phyloP scores from a whole-genome alignment of 257 asterid species.

The Rehmannia glutinosa region DNA sequence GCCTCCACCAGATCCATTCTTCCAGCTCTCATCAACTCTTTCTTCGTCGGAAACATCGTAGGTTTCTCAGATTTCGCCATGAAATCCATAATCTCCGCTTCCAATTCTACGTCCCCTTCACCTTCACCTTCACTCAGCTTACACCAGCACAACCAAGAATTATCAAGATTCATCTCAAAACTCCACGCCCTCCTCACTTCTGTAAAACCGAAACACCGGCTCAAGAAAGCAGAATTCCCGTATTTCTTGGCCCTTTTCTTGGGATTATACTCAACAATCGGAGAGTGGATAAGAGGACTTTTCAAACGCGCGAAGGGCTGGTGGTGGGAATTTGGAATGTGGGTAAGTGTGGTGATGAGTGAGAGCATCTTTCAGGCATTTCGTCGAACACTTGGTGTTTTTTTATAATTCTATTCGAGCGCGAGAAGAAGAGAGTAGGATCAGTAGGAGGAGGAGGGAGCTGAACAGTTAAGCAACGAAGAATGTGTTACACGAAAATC shows the following conservation, averaged over 20 bases:
- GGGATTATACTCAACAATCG: neutral
- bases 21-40: slow-evolving; percentile 64
- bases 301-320: slow-evolving; percentile 22
- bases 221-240: neutral
- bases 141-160: slow-evolving; percentile 49
- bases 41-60: slow-evolving; percentile 59
- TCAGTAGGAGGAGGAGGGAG: neutral
- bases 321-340: slow-evolving; percentile 15
- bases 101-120: slow-evolving; percentile 69
- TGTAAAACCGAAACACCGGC: slow-evolving; percentile 24
- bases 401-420: neutral
- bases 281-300: slow-evolving; percentile 17
- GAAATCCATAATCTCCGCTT: slow-evolving; percentile 69
- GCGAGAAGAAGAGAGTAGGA: neutral
- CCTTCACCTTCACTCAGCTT: slow-evolving; percentile 50
- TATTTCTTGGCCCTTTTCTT: slow-evolving; percentile 10
- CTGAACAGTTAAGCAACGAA: slow-evolving; percentile 36
- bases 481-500: slow-evolving; percentile 22
- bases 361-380: slow-evolving; percentile 87
- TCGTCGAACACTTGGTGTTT: slow-evolving; percentile 40
- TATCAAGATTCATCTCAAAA: slow-evolving; percentile 5
- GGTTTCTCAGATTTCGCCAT: slow-evolving; percentile 84
- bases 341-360: slow-evolving; percentile 27
- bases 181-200: slow-evolving; percentile 18
- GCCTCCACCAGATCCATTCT: slow-evolving; percentile 80